Percentiles rank a stretch among this genome's conserved stretches.
Conservation (phyloP, 805 yeast species). For the Groenewaldozyma tartarivorans region DNA sequence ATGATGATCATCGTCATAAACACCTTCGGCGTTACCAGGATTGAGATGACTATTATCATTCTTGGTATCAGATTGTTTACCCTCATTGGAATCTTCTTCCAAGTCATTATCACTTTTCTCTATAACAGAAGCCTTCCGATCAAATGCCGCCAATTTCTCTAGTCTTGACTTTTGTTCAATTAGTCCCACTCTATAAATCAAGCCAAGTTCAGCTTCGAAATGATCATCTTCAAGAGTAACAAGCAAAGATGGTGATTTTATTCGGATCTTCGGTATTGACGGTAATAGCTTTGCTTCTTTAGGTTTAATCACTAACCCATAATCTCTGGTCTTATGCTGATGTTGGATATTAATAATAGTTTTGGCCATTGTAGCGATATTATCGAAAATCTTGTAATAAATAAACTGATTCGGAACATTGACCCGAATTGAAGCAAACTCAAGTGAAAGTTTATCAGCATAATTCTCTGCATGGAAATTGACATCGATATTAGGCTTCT, state of each 20-base stretch:
- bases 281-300: conserved; percentile 21
- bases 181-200: conserved; percentile 54
- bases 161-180: conserved; percentile 46
- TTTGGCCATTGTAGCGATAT: conserved; percentile 57
- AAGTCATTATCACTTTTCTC: neutral
- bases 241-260: conserved; percentile 48
- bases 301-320: conserved; percentile 18
- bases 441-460: conserved; percentile 19
- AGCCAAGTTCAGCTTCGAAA: conserved; percentile 65
- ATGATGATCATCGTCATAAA: neutral
- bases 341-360: conserved; percentile 44
- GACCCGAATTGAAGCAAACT: conserved; percentile 27
- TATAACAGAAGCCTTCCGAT: conserved; percentile 21
- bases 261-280: conserved; percentile 36
- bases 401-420: conserved; percentile 63
- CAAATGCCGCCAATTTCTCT: conserved; percentile 38
- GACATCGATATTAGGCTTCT: conserved; percentile 17
- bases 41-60: neutral
- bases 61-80: neutral
- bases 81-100: conserved; percentile 1
- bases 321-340: conserved; percentile 22
- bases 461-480: conserved; percentile 6
- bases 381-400: conserved; percentile 73
- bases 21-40: too few species aligned
- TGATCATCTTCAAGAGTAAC: conserved; percentile 81